phyloP scores from a whole-genome alignment of 306 rosid species.

The Gastrolobium bilobum region DNA sequence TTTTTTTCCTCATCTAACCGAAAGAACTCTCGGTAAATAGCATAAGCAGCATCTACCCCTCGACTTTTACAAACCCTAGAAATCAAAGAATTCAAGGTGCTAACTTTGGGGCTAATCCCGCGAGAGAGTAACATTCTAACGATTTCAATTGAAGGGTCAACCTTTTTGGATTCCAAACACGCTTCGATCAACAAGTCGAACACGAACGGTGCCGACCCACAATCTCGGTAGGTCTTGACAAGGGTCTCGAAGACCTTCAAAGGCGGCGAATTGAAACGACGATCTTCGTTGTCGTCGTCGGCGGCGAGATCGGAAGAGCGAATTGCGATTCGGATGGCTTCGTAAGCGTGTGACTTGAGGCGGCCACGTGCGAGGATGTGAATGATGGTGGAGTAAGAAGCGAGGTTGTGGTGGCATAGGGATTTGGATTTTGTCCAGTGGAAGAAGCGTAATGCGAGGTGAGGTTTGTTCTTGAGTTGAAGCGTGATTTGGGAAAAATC shows the following conservation, averaged over 20 bases:
- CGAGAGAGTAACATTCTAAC: slow-evolving; percentile 72
- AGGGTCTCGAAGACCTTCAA: slow-evolving; percentile 70
- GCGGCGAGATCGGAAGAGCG: slow-evolving; percentile 39
- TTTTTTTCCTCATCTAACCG: slow-evolving; percentile 50
- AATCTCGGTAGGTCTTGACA: slow-evolving; percentile 63
- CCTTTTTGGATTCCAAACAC: slow-evolving; percentile 66
- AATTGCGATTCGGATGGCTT: slow-evolving; percentile 59
- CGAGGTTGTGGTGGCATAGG: slow-evolving; percentile 69
- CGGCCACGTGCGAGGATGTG: slow-evolving; percentile 83
- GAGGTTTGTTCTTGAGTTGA: slow-evolving; percentile 71
- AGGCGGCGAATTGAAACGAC: slow-evolving; percentile 43
- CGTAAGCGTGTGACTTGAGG: slow-evolving; percentile 64
- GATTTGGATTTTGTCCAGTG: slow-evolving; percentile 67
- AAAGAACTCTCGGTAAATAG: slow-evolving; percentile 69
- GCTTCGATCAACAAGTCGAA: slow-evolving; percentile 75
- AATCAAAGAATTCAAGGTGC: slow-evolving; percentile 77
- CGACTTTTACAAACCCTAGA: slow-evolving; percentile 52
- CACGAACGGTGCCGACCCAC: slow-evolving; percentile 85
- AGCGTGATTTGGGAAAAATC: slow-evolving; percentile 72
- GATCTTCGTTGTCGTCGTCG: slow-evolving; percentile 7
- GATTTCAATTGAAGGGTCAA: slow-evolving; percentile 63
- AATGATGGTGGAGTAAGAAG: slow-evolving; percentile 70
- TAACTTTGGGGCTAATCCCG: slow-evolving; percentile 65
- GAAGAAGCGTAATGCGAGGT: slow-evolving; percentile 78
- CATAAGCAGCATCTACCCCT: slow-evolving; percentile 66